Conservation (phyloP, 495 filamentous ascomycete genomes). For the Aspergillus affinis region DNA sequence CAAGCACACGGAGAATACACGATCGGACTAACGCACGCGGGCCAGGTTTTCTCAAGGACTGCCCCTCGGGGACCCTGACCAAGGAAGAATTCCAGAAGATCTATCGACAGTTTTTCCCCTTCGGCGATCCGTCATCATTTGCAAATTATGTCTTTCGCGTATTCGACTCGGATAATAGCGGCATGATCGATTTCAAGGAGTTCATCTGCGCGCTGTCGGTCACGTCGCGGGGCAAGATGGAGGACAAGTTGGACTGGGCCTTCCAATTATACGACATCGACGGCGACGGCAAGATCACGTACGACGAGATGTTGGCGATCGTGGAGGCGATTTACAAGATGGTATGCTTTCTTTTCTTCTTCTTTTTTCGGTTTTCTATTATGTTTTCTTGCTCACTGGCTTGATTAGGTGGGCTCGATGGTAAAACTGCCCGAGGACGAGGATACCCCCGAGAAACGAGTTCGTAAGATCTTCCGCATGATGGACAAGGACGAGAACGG, state of each 20-base stretch:
- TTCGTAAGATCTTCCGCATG: slow-evolving; percentile 98
- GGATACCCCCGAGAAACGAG: slow-evolving; percentile 97
- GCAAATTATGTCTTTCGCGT: slow-evolving; percentile 99
- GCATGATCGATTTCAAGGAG: slow-evolving; percentile 98
- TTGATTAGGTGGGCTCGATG: slow-evolving; percentile 87
- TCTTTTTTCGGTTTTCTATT: not conserved
- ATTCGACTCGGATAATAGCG: slow-evolving; percentile 95
- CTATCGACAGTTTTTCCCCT: slow-evolving; percentile 98
- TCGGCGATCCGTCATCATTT: slow-evolving; percentile 94
- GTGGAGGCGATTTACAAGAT: slow-evolving; percentile 99
- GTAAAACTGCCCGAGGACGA: slow-evolving; percentile 98
- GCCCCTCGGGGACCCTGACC: slow-evolving; percentile 91
- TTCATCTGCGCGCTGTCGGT: slow-evolving; percentile 98
- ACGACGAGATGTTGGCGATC: slow-evolving; percentile 97
- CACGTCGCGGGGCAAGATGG: slow-evolving; percentile 95
- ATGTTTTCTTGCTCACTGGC: slow-evolving; percentile 13
- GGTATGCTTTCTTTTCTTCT: slow-evolving; percentile 51
- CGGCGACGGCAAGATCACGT: slow-evolving; percentile 97
- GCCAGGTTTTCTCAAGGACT: slow-evolving; percentile 95
- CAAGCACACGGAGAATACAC: not conserved
- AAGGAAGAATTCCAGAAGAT: slow-evolving; percentile 99
- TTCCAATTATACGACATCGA: slow-evolving; percentile 99
- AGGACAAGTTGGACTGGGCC: slow-evolving; percentile 99
- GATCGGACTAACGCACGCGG: slow-evolving; percentile 7
- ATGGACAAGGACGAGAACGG: slow-evolving; percentile 99